Evolutionary conservation across 2,329 filamentous ascomycete species (phyloP).

Genomic region (Neoscytalidium dimidiatum): DNA sequence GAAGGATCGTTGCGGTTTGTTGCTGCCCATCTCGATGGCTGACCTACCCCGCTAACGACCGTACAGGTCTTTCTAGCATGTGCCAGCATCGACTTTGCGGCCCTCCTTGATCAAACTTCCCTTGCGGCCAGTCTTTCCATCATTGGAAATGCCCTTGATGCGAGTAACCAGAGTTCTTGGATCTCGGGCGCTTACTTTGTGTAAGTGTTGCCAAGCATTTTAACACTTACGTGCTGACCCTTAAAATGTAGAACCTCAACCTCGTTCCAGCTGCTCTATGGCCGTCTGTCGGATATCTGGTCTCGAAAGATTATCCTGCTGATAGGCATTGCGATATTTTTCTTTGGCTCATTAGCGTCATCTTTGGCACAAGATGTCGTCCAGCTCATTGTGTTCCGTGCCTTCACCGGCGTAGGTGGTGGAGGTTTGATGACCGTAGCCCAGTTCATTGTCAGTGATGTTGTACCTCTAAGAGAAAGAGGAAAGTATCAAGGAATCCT

Average conservation of each 20-base stretch:
- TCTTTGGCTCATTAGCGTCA: slow-evolving; percentile 47
- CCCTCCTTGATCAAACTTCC: slow-evolving; percentile 61
- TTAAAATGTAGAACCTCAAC: slow-evolving; percentile 39
- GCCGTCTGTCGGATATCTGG: slow-evolving; percentile 61
- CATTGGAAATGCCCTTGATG: slow-evolving; percentile 53
- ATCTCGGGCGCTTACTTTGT: slow-evolving; percentile 60
- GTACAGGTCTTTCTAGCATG: slow-evolving; percentile 59
- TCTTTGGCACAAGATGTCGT: slow-evolving; percentile 44
- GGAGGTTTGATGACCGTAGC: slow-evolving; percentile 30
- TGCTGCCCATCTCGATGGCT: background rate
- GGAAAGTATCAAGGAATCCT: slow-evolving; percentile 29
- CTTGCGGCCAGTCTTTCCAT: slow-evolving; percentile 58
- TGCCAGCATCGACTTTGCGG: slow-evolving; percentile 56
- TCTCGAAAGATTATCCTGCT: slow-evolving; percentile 58
- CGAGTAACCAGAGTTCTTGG: slow-evolving; percentile 56
- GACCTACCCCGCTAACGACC: background rate
- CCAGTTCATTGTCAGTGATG: slow-evolving; percentile 32
- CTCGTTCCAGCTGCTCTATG: slow-evolving; percentile 53
- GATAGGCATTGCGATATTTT: slow-evolving; percentile 51
- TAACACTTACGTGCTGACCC: background rate
- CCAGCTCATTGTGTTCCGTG: slow-evolving; percentile 37
- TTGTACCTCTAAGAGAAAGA: slow-evolving; percentile 32
- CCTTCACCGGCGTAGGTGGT: slow-evolving; percentile 26
- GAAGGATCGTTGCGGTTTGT: slow-evolving; percentile 18
- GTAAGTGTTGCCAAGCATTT: slow-evolving; percentile 29